These are phyloP conservation scores for Dimocarpus longan DNA, from an alignment of 345 rosid genomes.

Conservation along the genomic window DNA sequence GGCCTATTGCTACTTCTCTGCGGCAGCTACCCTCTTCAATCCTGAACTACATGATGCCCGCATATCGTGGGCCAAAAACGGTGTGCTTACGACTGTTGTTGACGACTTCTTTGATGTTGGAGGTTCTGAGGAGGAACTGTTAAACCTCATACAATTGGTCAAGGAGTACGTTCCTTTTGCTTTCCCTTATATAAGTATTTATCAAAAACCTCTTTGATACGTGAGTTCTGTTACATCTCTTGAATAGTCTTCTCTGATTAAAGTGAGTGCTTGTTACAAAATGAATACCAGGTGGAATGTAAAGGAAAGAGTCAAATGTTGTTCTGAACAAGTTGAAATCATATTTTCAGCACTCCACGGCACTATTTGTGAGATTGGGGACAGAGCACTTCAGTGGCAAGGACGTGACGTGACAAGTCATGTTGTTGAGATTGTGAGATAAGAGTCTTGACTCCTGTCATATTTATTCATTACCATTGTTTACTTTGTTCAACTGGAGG, in stretches of 20 bases:
- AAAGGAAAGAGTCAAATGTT: constrained; percentile 40
- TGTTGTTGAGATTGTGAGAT: constrained; percentile 57
- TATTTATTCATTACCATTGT: neutral
- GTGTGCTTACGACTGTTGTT: constrained; percentile 78
- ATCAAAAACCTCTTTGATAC: neutral
- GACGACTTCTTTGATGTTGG: constrained; percentile 93
- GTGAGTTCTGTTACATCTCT: constrained; percentile 15
- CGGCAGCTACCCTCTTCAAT: constrained; percentile 61
- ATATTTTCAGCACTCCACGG: constrained; percentile 65
- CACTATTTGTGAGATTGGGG: constrained; percentile 73
- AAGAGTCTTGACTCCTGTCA: neutral
- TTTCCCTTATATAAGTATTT: neutral
- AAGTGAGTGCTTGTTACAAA: constrained; percentile 11
- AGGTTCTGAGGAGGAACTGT: constrained; percentile 73
- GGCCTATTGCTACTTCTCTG: constrained; percentile 82
- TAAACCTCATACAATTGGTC: constrained; percentile 65
- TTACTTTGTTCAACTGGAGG: neutral
- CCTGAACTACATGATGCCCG: constrained; percentile 83
- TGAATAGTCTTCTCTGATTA: constrained; percentile 11
- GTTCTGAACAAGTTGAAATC: constrained; percentile 83
- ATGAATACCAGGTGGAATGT: constrained; percentile 66
- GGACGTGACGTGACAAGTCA: constrained; percentile 56
- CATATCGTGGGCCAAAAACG: constrained; percentile 91
- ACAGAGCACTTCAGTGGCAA: constrained; percentile 60
- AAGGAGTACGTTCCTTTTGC: constrained; percentile 48